Evolutionary conservation across 805 yeast species (phyloP).

Genomic region (Torulaspora gathmanii): DNA sequence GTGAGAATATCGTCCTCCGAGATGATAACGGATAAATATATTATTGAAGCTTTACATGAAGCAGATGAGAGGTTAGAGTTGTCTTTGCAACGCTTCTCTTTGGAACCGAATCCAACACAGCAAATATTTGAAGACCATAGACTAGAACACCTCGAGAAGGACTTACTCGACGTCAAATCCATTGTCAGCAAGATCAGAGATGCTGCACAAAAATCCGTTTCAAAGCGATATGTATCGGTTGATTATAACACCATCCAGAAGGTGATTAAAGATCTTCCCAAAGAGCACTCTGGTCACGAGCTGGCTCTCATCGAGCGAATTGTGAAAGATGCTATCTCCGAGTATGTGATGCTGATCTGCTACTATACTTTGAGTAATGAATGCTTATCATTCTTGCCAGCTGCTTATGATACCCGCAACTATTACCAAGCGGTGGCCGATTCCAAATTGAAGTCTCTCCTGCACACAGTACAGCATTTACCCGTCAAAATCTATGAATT

Average conservation of each 20-base stretch:
- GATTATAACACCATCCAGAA: slow-evolving; percentile 6
- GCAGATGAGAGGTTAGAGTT: slow-evolving; percentile 14
- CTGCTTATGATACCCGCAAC: slow-evolving; percentile 18
- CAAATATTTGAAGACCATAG: slow-evolving; percentile 6
- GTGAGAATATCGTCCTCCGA: neutral
- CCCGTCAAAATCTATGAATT: slow-evolving; percentile 3
- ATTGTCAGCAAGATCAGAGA: slow-evolving; percentile 11
- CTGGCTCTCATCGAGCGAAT: slow-evolving; percentile 6
- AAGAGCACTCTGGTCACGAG: slow-evolving; percentile 1
- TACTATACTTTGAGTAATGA: slow-evolving; percentile 22
- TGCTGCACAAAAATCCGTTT: slow-evolving; percentile 3
- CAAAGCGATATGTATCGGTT: neutral
- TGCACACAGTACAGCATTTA: slow-evolving; percentile 24
- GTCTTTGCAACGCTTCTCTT: slow-evolving; percentile 11
- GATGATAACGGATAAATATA: slow-evolving; percentile 16
- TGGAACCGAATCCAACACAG: slow-evolving; percentile 4
- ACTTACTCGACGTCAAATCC: slow-evolving; percentile 13
- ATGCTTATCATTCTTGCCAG: slow-evolving; percentile 17
- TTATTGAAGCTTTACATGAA: slow-evolving; percentile 14
- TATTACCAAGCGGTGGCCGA: slow-evolving; percentile 19
- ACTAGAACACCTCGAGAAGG: slow-evolving; percentile 15
- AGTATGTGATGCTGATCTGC: slow-evolving; percentile 22
- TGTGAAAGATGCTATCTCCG: slow-evolving; percentile 4
- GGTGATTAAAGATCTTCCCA: slow-evolving; percentile 3
- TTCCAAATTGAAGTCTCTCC: slow-evolving; percentile 18